Evolutionary conservation across 2,329 filamentous ascomycete genomes (phyloP), one percentile per base, ranked within the genome.

Genomic region (Penicillium capsulatum): DNA sequence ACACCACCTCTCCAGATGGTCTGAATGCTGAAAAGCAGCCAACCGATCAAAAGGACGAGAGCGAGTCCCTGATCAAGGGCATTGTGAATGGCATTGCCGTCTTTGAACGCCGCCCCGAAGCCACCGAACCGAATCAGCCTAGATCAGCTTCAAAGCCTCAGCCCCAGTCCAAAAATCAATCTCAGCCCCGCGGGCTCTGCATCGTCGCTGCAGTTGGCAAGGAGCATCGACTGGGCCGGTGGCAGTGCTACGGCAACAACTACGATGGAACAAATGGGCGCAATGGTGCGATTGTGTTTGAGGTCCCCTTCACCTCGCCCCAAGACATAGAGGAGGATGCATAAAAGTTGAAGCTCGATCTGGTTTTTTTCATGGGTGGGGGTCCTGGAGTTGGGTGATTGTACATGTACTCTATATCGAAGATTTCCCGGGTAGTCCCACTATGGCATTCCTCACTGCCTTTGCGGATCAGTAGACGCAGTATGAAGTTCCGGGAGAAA

Each of bases 241-340:
- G 89, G 89, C 83, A 83, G 66, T 57, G 60, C 29, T 67, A 64
- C 38, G 47, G 55, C 15, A 66, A 71, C 34, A 67, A 64, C 36
- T 63, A 59, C 36, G 44, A 58, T 27, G 52, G 63, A 24, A 62
- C 64, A 10, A 31, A 55, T 16, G 87, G 81, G 3, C 83, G 82
- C 50, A 96, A 95, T 59, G 86, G 87, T 5, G 86, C 85, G n/a
- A 77, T 92, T 16, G 76, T 96, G 7, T 94, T 95, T 59, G 89
- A 95, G 61, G 79, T 96, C 22, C 78, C 84, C 0, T 66, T 69
- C 32, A 46, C 49, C 34, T 52, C 59, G 33, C 37, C 41, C 32
- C 41, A 40, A 32, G 30, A 41, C 24, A 31, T 29, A 20, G 47
- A 47, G 41, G 40, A 40, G 34, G 50, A 52, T 48, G 42, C 51